These are phyloP conservation scores for Pythium guiyangense DNA, from an alignment of 352 stramenopile genomes.

Conservation along the genomic window DNA sequence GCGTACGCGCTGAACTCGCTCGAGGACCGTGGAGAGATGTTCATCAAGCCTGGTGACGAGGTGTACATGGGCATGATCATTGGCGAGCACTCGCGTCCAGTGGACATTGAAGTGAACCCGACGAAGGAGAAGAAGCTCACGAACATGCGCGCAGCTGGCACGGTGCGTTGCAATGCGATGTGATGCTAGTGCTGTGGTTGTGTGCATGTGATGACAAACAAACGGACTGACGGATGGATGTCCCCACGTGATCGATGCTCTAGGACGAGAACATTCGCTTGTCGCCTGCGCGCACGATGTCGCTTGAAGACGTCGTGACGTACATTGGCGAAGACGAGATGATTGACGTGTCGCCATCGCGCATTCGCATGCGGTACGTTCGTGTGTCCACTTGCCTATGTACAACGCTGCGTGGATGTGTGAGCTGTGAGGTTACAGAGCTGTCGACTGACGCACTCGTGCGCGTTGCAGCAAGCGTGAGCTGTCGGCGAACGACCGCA, in stretches of 20 bases:
- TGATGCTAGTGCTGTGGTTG: background rate
- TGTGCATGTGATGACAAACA: background rate
- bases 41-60: slow-evolving; percentile 92
- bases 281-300: slow-evolving; percentile 89
- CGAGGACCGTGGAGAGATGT: slow-evolving; percentile 93
- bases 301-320: slow-evolving; percentile 96
- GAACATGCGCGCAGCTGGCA: slow-evolving; percentile 94
- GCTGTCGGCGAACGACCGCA: slow-evolving; percentile 56
- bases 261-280: slow-evolving; percentile 95
- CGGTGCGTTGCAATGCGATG: slow-evolving; percentile 23
- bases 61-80: slow-evolving; percentile 99
- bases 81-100: slow-evolving; percentile 93
- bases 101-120: slow-evolving; percentile 98
- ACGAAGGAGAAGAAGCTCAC: slow-evolving; percentile 96
- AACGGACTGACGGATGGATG: background rate
- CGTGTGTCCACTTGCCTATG: background rate
- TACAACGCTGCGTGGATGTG: background rate
- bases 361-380: slow-evolving; percentile 87
- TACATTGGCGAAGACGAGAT: slow-evolving; percentile 98
- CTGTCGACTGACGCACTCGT: background rate
- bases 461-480: slow-evolving; percentile 48
- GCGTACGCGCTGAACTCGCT: slow-evolving; percentile 92
- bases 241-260: too few species aligned
- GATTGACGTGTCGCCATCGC: slow-evolving; percentile 95
- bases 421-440: background rate